A percentile compares a stretch with the other conserved stretches of the same genome.
phyloP scores from a whole-genome alignment of 805 yeast genomes.

The Cyberlindnera nakhonratchasimensis region DNA sequence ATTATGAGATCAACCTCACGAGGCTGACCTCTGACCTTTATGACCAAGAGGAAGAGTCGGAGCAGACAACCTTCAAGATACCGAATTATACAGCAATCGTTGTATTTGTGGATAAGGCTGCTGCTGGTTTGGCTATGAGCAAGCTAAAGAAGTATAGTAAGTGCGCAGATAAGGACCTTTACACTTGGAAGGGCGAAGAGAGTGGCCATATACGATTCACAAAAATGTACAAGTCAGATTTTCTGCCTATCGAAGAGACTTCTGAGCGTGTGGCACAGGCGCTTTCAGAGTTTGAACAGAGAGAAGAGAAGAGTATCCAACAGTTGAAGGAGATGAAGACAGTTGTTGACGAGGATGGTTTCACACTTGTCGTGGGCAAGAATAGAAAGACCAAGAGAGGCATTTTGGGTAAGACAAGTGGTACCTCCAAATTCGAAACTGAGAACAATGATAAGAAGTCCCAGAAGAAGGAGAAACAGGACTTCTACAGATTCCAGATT shows the following conservation, averaged over 20 bases:
- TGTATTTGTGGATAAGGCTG: slow-evolving; percentile 68
- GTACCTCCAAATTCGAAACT: slow-evolving; percentile 36
- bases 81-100: slow-evolving; percentile 76
- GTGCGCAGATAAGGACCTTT: slow-evolving; percentile 37
- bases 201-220: slow-evolving; percentile 42
- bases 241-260: slow-evolving; percentile 44
- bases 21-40: slow-evolving; percentile 56
- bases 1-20: slow-evolving; percentile 49
- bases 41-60: slow-evolving; percentile 29
- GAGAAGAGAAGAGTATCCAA: slow-evolving; percentile 60
- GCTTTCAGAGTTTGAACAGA: slow-evolving; percentile 62
- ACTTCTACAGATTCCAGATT: slow-evolving; percentile 94
- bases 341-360: slow-evolving; percentile 89
- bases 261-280: slow-evolving; percentile 56
- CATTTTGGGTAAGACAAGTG: slow-evolving; percentile 52
- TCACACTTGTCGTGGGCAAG: slow-evolving; percentile 83
- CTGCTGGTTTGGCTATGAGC: slow-evolving; percentile 59
- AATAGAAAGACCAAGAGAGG: slow-evolving; percentile 80
- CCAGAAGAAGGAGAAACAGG: slow-evolving; percentile 76
- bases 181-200: slow-evolving; percentile 30
- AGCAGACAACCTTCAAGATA: slow-evolving; percentile 39
- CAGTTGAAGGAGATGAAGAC: slow-evolving; percentile 52
- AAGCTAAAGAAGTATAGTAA: slow-evolving; percentile 51
- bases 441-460: slow-evolving; percentile 39
- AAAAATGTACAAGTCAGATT: slow-evolving; percentile 35